Evolutionary conservation across 1,284 basidiomycete genomes (phyloP).

Genomic region (Chalciporus sp.): DNA sequence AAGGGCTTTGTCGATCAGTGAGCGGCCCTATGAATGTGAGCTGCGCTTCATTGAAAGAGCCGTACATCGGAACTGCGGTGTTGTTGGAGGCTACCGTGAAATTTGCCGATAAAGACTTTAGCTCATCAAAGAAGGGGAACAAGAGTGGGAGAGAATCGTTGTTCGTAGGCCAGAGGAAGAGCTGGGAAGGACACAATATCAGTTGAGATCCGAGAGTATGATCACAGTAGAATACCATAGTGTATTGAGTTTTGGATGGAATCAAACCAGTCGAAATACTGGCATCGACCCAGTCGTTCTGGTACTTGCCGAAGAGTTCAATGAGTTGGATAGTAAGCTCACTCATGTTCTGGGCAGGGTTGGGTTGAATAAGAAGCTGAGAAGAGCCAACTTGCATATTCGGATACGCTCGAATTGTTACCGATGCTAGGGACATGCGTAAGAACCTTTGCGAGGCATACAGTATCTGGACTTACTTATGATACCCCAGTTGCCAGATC

Average conservation of each 20-base stretch:
- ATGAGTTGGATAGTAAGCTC: conserved; percentile 5
- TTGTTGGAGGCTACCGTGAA: conserved; percentile 2
- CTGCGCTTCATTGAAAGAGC: background rate
- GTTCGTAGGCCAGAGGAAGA: conserved; percentile 6
- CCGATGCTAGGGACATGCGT: background rate
- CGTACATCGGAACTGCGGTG: conserved; percentile 7
- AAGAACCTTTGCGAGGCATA: background rate
- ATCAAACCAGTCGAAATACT: conserved; percentile 5
- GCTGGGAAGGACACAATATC: background rate
- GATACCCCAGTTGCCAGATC: conserved; percentile 10
- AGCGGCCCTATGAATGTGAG: conserved; percentile 5
- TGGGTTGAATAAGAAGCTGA: conserved; percentile 4
- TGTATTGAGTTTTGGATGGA: background rate
- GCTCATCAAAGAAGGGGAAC: conserved; percentile 5
- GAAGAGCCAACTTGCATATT: conserved; percentile 2
- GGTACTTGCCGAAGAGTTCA: conserved; percentile 8
- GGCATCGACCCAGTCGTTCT: conserved; percentile 3
- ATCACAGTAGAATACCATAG: background rate
- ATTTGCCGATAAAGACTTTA: background rate
- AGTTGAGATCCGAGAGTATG: background rate
- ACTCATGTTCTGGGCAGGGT: conserved; percentile 3
- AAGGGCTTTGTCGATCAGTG: background rate
- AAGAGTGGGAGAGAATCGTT: conserved; percentile 2
- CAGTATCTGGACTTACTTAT: background rate
- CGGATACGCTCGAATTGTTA: conserved; percentile 1